phyloP scores from a whole-genome alignment of 2,329 filamentous ascomycete genomes.

The Paradendryphiella salina region DNA sequence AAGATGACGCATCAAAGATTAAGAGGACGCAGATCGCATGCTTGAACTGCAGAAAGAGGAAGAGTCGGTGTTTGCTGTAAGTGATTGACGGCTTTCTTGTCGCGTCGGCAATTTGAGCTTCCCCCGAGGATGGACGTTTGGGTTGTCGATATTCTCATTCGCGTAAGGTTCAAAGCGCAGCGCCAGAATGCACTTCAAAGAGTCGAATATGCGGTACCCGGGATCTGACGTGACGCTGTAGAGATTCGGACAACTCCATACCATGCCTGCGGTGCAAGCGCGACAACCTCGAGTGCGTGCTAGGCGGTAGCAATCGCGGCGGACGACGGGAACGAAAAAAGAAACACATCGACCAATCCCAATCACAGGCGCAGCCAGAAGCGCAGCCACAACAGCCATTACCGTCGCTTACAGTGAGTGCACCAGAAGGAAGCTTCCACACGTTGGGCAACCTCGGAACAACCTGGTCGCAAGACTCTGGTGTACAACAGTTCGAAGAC shows the following conservation, averaged over 20 bases:
- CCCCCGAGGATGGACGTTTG: not conserved
- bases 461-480: conserved; percentile 38
- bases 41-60: conserved; percentile 46
- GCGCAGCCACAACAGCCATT: conserved; percentile 16
- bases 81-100: conserved; percentile 18
- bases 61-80: conserved; percentile 47
- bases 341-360: conserved; percentile 26
- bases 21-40: conserved; percentile 35
- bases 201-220: not conserved
- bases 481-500: conserved; percentile 22
- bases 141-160: not conserved
- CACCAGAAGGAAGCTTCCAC: conserved; percentile 45
- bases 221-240: conserved; percentile 14
- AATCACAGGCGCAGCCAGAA: conserved; percentile 5
- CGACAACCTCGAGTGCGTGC: conserved; percentile 61
- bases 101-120: not conserved
- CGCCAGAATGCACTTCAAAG: not conserved
- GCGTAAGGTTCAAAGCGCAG: not conserved
- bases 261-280: conserved; percentile 63
- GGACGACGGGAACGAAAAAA: conserved; percentile 62
- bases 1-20: conserved; percentile 24
- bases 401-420: conserved; percentile 31
- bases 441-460: conserved; percentile 45
- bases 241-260: conserved; percentile 54
- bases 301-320: conserved; percentile 63